Percentiles rank a stretch among this genome's conserved stretches.
These are phyloP conservation scores for Paramecium sonneborni DNA, from an alignment of 73 alveolate species.

Conservation along the genomic window DNA sequence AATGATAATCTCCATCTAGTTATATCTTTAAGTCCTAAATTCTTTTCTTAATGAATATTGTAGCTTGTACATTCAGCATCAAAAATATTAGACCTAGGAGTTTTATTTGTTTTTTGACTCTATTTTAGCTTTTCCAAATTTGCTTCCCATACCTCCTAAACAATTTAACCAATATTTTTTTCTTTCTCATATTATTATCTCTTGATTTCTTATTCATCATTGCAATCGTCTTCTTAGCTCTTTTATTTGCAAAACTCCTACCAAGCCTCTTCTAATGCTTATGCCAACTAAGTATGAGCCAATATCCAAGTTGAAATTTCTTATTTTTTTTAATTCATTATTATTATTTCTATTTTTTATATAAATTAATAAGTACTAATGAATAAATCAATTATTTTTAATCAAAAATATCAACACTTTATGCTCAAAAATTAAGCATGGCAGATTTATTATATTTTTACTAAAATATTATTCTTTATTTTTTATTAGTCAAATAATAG, in stretches of 20 bases:
- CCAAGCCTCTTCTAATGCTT: constrained; percentile 11
- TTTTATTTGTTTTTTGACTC: neutral
- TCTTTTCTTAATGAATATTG: neutral
- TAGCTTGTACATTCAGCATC: neutral
- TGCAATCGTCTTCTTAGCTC: neutral
- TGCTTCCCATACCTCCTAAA: neutral
- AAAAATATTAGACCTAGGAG: neutral
- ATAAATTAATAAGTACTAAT: neutral
- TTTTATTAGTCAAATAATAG: too few relatives aligned
- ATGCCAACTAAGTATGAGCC: constrained; percentile 25
- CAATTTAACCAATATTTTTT: neutral
- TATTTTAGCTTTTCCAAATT: neutral
- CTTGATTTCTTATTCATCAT: neutral
- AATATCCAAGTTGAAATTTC: constrained; percentile 47
- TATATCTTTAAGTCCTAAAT: neutral
- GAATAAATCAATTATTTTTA: neutral
- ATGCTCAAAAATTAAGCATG: neutral
- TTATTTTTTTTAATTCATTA: neutral
- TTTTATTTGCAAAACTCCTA: neutral
- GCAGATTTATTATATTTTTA: too few relatives aligned
- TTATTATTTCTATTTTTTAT: neutral
- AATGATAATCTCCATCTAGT: neutral
- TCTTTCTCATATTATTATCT: neutral
- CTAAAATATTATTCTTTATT: too few relatives aligned
- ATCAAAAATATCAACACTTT: neutral